A percentile compares a stretch with the other conserved stretches of the same genome.
Conservation (phyloP, 1,139 yeast species). For the Yamadazyma sp. region DNA sequence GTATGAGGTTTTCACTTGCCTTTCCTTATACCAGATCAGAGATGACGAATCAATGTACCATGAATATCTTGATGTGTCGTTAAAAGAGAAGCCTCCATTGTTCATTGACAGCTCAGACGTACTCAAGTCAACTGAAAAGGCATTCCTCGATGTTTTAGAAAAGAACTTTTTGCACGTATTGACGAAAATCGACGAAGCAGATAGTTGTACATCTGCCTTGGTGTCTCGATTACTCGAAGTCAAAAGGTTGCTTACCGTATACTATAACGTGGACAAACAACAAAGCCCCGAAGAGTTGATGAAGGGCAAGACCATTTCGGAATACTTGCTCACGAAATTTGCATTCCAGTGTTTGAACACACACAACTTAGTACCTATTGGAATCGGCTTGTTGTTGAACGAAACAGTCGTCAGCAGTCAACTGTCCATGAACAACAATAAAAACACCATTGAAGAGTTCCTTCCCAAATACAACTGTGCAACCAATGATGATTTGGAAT, state of each 20-base stretch:
- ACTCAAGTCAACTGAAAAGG: constrained; percentile 50
- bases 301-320: constrained; percentile 47
- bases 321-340: constrained; percentile 59
- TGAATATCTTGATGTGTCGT: constrained; percentile 35
- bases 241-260: constrained; percentile 56
- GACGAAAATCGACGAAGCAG: constrained; percentile 60
- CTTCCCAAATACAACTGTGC: constrained; percentile 60
- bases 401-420: constrained; percentile 26
- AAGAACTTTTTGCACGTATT: constrained; percentile 61
- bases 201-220: constrained; percentile 67
- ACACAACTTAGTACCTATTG: constrained; percentile 61
- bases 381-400: constrained; percentile 53
- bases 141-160: constrained; percentile 59
- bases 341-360: constrained; percentile 55
- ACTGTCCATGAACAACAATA: constrained; percentile 23
- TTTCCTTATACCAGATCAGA: constrained; percentile 59
- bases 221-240: constrained; percentile 64
- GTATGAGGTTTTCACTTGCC: constrained; percentile 70
- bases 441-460: constrained; percentile 54
- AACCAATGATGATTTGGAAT: constrained; percentile 75
- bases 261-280: constrained; percentile 27
- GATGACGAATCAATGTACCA: constrained; percentile 34
- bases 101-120: constrained; percentile 22
- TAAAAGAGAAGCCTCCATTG: constrained; percentile 34
- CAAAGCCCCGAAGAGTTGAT: constrained; percentile 17